A percentile compares a stretch with the other conserved stretches of the same genome.
Evolutionary conservation across 1,284 basidiomycete species (phyloP).

Genomic region (Rhodotorula sp.): DNA sequence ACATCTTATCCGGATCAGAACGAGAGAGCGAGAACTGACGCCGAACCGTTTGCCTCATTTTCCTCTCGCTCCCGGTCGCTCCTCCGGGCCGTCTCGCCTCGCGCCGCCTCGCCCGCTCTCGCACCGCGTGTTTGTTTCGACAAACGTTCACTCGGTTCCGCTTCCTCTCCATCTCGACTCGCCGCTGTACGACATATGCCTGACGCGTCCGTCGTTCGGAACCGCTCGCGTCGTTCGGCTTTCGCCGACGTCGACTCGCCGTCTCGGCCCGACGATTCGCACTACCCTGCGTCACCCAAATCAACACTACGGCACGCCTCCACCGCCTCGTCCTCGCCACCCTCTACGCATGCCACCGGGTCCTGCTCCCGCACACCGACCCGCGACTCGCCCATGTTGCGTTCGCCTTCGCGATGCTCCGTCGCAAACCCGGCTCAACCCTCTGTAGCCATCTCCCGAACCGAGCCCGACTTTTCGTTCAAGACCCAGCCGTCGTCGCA

Average conservation of each 20-base stretch:
- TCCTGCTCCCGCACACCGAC: not conserved
- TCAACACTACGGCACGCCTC: not conserved
- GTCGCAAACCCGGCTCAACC: not conserved
- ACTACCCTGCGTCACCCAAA: not conserved
- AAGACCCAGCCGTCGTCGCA: slow-evolving; percentile 30
- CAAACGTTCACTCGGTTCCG: too few species aligned
- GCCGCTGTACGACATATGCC: not conserved
- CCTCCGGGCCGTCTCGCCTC: not conserved
- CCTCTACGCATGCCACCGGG: not conserved
- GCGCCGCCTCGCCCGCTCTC: too few species aligned
- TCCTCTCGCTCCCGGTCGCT: not conserved
- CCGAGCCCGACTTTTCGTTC: slow-evolving; percentile 41
- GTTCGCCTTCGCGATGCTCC: not conserved
- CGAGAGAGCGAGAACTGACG: not conserved
- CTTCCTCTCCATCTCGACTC: too few species aligned
- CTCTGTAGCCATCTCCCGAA: slow-evolving; percentile 32
- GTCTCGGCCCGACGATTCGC: not conserved
- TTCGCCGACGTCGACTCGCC: not conserved
- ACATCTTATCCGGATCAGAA: not conserved
- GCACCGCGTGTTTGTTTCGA: not conserved
- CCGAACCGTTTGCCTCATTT: not conserved
- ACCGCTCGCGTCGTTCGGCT: not conserved
- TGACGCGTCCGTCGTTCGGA: not conserved
- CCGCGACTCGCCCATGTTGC: slow-evolving; percentile 2
- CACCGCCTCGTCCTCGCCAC: not conserved